phyloP scores from a whole-genome alignment of 441 rosid genomes.

The Melastoma candidum region DNA sequence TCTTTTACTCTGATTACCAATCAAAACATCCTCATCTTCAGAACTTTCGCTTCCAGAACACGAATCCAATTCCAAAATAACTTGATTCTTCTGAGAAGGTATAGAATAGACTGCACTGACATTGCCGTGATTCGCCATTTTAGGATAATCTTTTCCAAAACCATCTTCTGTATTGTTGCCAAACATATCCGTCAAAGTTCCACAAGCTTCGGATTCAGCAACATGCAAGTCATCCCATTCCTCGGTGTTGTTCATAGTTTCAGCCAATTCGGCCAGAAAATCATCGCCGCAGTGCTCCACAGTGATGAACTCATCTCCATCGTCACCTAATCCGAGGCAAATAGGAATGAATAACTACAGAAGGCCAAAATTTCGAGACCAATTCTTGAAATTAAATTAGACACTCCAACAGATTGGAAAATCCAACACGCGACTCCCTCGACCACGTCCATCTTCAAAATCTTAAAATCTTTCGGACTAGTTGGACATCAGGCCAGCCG shows the following conservation, averaged over 20 bases:
- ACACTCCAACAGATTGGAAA: no score
- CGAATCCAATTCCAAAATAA: conserved; percentile 50
- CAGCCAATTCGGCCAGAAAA: conserved; percentile 75
- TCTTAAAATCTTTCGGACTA: no score
- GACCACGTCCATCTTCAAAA: no score
- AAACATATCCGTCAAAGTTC: conserved; percentile 52
- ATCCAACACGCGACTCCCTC: no score
- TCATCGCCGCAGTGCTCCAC: conserved; percentile 88
- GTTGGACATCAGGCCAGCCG: no score
- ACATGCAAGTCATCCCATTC: conserved; percentile 88
- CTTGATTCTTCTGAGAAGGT: conserved; percentile 24
- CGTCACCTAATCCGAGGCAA: conserved; percentile 44
- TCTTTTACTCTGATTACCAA: conserved; percentile 14
- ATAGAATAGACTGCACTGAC: conserved; percentile 49
- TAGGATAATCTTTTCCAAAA: conserved; percentile 11
- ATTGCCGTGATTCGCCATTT: conserved; percentile 17
- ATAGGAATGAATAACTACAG: not conserved
- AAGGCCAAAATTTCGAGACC: not conserved
- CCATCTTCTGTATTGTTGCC: conserved; percentile 20
- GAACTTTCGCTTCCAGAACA: conserved; percentile 35
- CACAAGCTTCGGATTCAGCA: conserved; percentile 74
- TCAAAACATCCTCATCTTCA: conserved; percentile 14
- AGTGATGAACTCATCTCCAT: conserved; percentile 73
- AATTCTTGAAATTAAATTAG: no score
- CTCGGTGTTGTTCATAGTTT: conserved; percentile 57